Conservation (phyloP, 1,284 basidiomycete genomes). For the Cronartium quercuum region DNA sequence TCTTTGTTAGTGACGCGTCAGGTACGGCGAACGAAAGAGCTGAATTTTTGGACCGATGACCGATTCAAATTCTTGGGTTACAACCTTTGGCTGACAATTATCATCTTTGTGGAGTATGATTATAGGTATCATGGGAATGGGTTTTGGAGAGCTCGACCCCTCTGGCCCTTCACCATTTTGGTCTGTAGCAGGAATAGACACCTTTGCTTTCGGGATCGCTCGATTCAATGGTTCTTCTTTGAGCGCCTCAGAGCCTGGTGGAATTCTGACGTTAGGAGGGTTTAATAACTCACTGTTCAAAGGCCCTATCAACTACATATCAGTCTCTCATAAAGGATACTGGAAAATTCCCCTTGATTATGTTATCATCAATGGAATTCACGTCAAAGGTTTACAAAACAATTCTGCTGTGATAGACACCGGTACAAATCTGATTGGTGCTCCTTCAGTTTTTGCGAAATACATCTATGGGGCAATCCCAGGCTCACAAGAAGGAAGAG, state of each 20-base stretch:
- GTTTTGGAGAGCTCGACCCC: not conserved
- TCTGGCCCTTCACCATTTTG: not conserved
- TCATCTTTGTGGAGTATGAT: too few relatives aligned
- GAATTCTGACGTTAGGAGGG: not conserved
- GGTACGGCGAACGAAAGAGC: not conserved
- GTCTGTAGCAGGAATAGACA: not conserved
- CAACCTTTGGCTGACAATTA: too few relatives aligned
- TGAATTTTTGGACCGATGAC: not conserved
- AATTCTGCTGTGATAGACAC: constrained; percentile 50
- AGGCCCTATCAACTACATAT: constrained; percentile 43
- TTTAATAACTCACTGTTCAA: not conserved
- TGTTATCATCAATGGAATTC: constrained; percentile 45
- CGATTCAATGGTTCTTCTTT: not conserved
- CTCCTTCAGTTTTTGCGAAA: constrained; percentile 43
- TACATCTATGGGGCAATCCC: constrained; percentile 46
- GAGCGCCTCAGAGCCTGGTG: not conserved
- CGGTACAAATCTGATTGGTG: constrained; percentile 52
- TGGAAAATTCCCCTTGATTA: constrained; percentile 48
- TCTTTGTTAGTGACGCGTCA: constrained; percentile 29
- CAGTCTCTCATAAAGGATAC: constrained; percentile 46
- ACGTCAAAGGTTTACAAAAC: constrained; percentile 48
- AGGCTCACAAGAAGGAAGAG: constrained; percentile 41
- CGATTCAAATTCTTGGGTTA: not conserved
- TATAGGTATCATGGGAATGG: not conserved
- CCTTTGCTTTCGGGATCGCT: not conserved